Base-by-base conservation (phyloP, 169 alveolate genomes). In the Cryptosporidium sp. region DNA sequence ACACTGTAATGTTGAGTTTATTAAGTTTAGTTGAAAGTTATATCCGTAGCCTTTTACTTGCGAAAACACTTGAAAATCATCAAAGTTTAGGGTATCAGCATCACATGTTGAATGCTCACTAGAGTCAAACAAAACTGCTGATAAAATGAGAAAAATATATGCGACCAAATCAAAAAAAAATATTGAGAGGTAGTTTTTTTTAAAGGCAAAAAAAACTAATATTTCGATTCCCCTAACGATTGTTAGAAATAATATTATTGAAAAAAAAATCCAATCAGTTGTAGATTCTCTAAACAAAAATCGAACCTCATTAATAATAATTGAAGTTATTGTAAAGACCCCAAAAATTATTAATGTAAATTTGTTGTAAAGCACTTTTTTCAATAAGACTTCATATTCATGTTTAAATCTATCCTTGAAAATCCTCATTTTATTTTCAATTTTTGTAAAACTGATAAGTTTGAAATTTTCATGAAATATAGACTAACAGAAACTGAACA, bases 241-340 rank as follows among this genome's bases (percentile, higher is more conserved):
- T 61, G 42, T 67, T 26, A 80, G n/a, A 45, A 80, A 62, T 16
- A 60, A 12, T 18, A 80, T 12, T 60, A 62, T 80, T 42, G 80
- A 31, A 29, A 60, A 62, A 42, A 80, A 45, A 65, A 65, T 29
- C 33, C 60, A 18, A 45, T 80, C 89, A 5, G 23, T 35, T 6
- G 48, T 62, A 31, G 89, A 80, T 31, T 80, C 75, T 29, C 65
- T 65, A n/a, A 80, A 80, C 21, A 80, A 45, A 60, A 80, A 65
- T 45, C 89, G 44, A 16, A 80, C 52, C 18, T 80, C 89, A 80
- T 80, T 80, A 7, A 80, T 62, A 23, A 80, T 37, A 69, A 80
- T 80, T 62, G 75, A 21, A 61, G 39, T 26, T 16, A 80, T 18
- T 42, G 89, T 80, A 31, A 80, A 23, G 0, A 60, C 8, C n/a